Percentiles rank a stretch among this genome's conserved stretches.
Conservation (phyloP, 2,329 filamentous ascomycete species). For the Diaporthe australafricana region DNA sequence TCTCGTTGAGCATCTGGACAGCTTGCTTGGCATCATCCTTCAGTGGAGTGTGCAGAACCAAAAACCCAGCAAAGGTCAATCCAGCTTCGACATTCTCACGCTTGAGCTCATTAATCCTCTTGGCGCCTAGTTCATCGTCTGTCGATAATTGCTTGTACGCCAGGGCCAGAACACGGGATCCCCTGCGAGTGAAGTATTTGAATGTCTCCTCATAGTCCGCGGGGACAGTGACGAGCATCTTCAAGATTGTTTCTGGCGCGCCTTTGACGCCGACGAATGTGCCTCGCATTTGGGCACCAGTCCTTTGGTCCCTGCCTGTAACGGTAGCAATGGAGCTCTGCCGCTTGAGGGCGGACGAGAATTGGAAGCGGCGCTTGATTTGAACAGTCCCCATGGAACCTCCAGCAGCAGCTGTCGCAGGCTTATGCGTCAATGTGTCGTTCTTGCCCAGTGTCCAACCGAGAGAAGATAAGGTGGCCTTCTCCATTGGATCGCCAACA, state of each 20-base stretch:
- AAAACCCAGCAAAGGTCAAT: slow-evolving; percentile 91
- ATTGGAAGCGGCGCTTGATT: slow-evolving; percentile 96
- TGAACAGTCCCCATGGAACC: slow-evolving; percentile 82
- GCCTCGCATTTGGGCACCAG: slow-evolving; percentile 80
- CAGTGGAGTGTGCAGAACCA: slow-evolving; percentile 93
- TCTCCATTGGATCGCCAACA: slow-evolving; percentile 99
- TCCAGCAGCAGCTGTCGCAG: slow-evolving; percentile 57
- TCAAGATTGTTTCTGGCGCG: slow-evolving; percentile 95
- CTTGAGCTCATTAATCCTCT: slow-evolving; percentile 92
- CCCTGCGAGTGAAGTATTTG: slow-evolving; percentile 97
- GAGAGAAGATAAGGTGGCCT: slow-evolving; percentile 88
- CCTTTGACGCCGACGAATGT: slow-evolving; percentile 98
- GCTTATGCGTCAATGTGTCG: slow-evolving; percentile 82
- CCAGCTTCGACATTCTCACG: slow-evolving; percentile 90
- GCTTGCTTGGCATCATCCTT: slow-evolving; percentile 96
- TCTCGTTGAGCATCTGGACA: slow-evolving; percentile 97
- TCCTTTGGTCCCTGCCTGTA: slow-evolving; percentile 75
- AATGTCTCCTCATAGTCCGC: slow-evolving; percentile 96
- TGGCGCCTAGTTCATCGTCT: slow-evolving; percentile 83
- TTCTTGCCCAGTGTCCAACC: slow-evolving; percentile 95
- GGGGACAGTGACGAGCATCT: slow-evolving; percentile 87
- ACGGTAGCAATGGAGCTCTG: slow-evolving; percentile 95
- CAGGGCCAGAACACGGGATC: slow-evolving; percentile 91
- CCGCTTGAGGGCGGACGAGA: slow-evolving; percentile 94
- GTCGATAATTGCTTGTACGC: slow-evolving; percentile 91